Percentiles rank a stretch among this genome's conserved stretches.
Conservation (phyloP, 805 yeast species). For the Lipomyces orientalis region DNA sequence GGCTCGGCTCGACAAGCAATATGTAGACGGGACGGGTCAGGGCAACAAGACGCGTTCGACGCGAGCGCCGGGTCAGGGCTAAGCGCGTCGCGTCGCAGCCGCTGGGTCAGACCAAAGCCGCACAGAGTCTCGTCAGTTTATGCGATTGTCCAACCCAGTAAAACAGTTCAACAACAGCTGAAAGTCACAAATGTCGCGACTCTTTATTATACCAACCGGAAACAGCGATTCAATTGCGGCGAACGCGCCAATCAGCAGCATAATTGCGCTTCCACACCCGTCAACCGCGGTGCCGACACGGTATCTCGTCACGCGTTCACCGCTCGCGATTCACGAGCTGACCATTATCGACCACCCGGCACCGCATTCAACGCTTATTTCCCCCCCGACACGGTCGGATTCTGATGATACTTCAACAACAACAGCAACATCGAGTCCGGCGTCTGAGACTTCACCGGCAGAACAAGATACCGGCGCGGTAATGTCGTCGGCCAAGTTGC, state of each 20-base stretch:
- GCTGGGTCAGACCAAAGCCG: too few relatives aligned
- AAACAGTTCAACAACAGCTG: not conserved
- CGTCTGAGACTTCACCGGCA: not conserved
- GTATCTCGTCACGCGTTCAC: conserved; percentile 15
- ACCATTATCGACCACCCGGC: conserved; percentile 17
- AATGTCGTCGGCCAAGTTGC: conserved; percentile 14
- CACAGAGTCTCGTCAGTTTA: too few relatives aligned
- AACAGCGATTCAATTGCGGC: not conserved
- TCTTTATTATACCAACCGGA: conserved; percentile 9
- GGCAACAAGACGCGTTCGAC: too few relatives aligned
- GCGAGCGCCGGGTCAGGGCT: too few relatives aligned
- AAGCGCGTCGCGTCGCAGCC: too few relatives aligned
- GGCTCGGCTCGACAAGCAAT: too few relatives aligned
- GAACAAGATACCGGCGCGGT: conserved; percentile 16
- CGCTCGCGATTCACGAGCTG: not conserved
- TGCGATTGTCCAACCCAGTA: too few relatives aligned
- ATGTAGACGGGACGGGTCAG: too few relatives aligned
- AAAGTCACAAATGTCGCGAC: conserved; percentile 13
- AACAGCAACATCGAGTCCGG: not conserved
- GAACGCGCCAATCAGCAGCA: not conserved
- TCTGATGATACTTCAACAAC: not conserved
- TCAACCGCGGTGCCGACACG: conserved; percentile 22
- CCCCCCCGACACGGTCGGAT: not conserved
- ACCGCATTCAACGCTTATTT: conserved; percentile 22
- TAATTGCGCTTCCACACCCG: conserved; percentile 34